Percentiles rank a stretch among this genome's conserved stretches.
phyloP scores from a whole-genome alignment of 2,329 filamentous ascomycete genomes.

The Aspergillus sp. region DNA sequence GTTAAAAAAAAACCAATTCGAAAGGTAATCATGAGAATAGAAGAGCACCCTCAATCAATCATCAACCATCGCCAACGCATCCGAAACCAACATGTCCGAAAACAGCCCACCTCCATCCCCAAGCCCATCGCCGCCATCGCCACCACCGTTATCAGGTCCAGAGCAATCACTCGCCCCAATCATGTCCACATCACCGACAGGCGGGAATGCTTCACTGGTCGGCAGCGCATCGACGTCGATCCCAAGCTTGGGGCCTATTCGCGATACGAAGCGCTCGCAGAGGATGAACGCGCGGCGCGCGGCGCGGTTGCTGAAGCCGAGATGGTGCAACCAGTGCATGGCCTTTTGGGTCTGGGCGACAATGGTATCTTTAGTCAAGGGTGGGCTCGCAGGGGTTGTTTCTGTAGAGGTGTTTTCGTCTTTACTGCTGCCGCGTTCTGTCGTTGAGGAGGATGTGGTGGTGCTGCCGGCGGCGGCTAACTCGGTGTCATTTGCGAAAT shows the following conservation, averaged over 20 bases:
- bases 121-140: not conserved
- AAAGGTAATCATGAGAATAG: not conserved
- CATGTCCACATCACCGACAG: not conserved
- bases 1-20: not conserved
- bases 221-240: conserved; percentile 34
- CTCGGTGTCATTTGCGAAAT: not conserved
- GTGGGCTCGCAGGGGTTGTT: no score
- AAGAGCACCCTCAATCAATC: not conserved
- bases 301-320: conserved; percentile 31
- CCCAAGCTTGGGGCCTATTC: conserved; percentile 31
- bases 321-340: conserved; percentile 37
- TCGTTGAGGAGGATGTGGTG: not conserved
- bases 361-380: not conserved
- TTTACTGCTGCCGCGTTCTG: no score
- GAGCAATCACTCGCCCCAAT: not conserved
- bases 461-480: not conserved
- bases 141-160: not conserved
- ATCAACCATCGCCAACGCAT: conserved; percentile 10
- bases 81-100: not conserved
- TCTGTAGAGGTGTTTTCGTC: no score
- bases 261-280: conserved; percentile 32
- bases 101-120: not conserved
- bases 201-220: conserved; percentile 10
- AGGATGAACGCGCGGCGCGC: conserved; percentile 37
- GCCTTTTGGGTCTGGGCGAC: conserved; percentile 34